Evolutionary conservation across 2,329 filamentous ascomycete genomes (phyloP).

Genomic region (Pseudogymnoascus sp.): DNA sequence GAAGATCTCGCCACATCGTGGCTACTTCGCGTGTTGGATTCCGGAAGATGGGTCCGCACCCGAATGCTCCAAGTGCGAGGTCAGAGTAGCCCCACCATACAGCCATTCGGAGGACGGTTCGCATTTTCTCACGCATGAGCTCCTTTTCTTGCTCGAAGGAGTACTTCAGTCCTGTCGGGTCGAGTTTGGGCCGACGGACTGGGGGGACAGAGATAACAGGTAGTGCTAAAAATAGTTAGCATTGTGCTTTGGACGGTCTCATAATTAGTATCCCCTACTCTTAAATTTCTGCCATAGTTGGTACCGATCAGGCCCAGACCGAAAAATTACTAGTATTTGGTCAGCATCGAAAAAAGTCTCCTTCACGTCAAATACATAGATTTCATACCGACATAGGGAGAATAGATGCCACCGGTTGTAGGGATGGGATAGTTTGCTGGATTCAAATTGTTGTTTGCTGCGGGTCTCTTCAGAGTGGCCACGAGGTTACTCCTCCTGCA

Average conservation of each 20-base stretch:
- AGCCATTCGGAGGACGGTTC: slow-evolving; percentile 61
- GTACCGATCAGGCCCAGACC: slow-evolving; percentile 57
- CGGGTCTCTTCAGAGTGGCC: slow-evolving; percentile 56
- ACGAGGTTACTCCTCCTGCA: slow-evolving; percentile 68
- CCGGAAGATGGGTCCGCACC: slow-evolving; percentile 53
- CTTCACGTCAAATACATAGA: background rate
- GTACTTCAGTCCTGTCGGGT: slow-evolving; percentile 57
- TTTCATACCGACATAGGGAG: slow-evolving; percentile 53
- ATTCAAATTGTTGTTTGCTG: slow-evolving; percentile 36
- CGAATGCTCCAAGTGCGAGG: slow-evolving; percentile 57
- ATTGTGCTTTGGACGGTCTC: background rate
- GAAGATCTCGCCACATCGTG: slow-evolving; percentile 56
- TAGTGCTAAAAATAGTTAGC: slow-evolving; percentile 33
- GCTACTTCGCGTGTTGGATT: slow-evolving; percentile 59
- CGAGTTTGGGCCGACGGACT: slow-evolving; percentile 64
- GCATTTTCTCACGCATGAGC: slow-evolving; percentile 65
- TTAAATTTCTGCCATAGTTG: slow-evolving; percentile 46
- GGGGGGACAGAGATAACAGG: slow-evolving; percentile 69
- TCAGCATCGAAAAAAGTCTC: background rate
- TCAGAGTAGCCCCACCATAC: slow-evolving; percentile 48
- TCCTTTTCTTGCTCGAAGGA: slow-evolving; percentile 64
- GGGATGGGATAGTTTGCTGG: slow-evolving; percentile 62
- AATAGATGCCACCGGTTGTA: slow-evolving; percentile 60
- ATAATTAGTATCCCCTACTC: slow-evolving; percentile 17
- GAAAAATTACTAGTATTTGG: slow-evolving; percentile 51